Conservation (phyloP, 768 basidiomycete genomes). For the Tubosaeta sp. region DNA sequence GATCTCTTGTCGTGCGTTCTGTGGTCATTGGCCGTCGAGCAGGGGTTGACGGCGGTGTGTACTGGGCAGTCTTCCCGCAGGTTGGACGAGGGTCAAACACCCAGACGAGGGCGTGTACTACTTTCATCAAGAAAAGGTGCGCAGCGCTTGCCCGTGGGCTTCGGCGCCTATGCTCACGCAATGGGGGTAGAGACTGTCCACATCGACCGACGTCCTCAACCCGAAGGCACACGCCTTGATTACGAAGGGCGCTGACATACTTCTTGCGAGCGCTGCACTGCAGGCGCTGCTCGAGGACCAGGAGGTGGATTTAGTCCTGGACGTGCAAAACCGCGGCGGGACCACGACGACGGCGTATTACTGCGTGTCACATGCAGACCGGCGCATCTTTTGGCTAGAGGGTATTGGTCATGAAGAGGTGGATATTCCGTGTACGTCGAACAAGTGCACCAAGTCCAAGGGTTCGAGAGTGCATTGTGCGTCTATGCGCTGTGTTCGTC, state of each 20-base stretch:
- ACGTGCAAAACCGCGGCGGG: slow-evolving; percentile 1
- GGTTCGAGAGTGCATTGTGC: slow-evolving; percentile 21
- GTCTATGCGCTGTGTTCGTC: slow-evolving; percentile 1
- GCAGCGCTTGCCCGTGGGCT: neutral
- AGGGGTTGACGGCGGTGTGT: neutral
- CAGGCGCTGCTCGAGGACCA: slow-evolving; percentile 7
- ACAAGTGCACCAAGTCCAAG: slow-evolving; percentile 6
- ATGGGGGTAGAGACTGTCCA: slow-evolving; percentile 8
- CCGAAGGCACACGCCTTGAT: slow-evolving; percentile 3
- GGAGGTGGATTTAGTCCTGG: slow-evolving; percentile 17
- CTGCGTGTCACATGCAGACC: slow-evolving; percentile 26
- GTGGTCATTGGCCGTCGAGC: neutral
- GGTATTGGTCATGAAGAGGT: slow-evolving; percentile 18
- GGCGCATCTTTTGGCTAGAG: slow-evolving; percentile 29
- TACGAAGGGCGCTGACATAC: slow-evolving; percentile 8
- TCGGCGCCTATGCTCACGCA: neutral
- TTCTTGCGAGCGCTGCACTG: slow-evolving; percentile 4
- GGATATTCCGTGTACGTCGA: slow-evolving; percentile 20
- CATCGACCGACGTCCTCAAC: slow-evolving; percentile 10
- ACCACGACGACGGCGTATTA: slow-evolving; percentile 18
- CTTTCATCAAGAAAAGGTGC: slow-evolving; percentile 30
- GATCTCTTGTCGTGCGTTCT: slow-evolving; percentile 9
- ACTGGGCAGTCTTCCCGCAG: slow-evolving; percentile 10
- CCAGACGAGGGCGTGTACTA: slow-evolving; percentile 33
- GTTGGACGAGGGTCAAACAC: slow-evolving; percentile 28